Base-by-base conservation (phyloP, 345 rosid genomes). In the Lepidium africanum region DNA sequence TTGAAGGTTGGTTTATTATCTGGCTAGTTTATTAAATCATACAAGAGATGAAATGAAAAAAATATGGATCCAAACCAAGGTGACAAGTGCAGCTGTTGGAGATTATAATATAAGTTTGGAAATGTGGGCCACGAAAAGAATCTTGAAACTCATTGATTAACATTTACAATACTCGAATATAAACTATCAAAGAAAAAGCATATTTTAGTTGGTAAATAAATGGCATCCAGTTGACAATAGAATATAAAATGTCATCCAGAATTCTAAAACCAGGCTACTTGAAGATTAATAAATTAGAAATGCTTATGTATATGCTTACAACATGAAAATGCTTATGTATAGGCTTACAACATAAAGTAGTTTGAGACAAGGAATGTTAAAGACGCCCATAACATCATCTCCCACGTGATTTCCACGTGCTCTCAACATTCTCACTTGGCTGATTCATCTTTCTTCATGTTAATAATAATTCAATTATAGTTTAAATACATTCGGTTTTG, bases 291-390 rank as follows among this genome's bases (percentile, higher is more conserved):
- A 32, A 66, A 50, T 14, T 67, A 41, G 45, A 16, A 53, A 36
- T 69, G 73, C 73, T 47, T 69, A 69, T 58, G 69, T 53, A 53
- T 43, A 62, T n/a, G 69, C 69, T 71, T 16, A 62, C 69, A 62
- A 17, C 55, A 70, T 61, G 25, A 63, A 30, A 58, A 13, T 63
- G 76, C 70, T 72, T 63, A 63, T 55, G 70, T 17, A 33, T 25
- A 45, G 23, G 65, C 64, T 72, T 64, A 72, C 71, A 47, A 19
- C 38, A 57, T 57, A 7, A 9, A 57, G 55, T 7, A 33, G 57
- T 45, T 37, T 63, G 9, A 40, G 57, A 37, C 13, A 21, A 54
- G 40, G 49, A 63, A 37, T 21, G 32, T 27, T 2, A 16, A 47
- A 58, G 58, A 69, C 73, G 65, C 50, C 27, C 8, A 45, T 19